These are phyloP conservation scores for Fagus crenata DNA, from an alignment of 306 rosid genomes.

Conservation along the genomic window DNA sequence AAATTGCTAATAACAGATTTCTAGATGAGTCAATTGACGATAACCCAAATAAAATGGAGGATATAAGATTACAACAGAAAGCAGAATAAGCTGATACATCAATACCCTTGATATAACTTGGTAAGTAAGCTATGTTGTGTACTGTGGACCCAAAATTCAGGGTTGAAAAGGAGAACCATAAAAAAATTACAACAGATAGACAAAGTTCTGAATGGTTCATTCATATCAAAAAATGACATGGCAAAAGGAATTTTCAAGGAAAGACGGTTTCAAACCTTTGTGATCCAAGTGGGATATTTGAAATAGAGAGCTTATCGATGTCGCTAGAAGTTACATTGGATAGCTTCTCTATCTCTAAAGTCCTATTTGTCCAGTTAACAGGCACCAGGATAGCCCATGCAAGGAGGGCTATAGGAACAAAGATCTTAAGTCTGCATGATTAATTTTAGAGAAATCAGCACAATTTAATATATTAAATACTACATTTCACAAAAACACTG, in stretches of 20 bases:
- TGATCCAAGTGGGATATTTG: conserved; percentile 56
- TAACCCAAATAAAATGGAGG: neutral
- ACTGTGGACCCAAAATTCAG: neutral
- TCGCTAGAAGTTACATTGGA: conserved; percentile 75
- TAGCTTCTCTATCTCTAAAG: conserved; percentile 22
- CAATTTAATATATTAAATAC: neutral
- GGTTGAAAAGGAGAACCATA: neutral
- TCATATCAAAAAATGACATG: neutral
- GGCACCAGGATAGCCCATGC: conserved; percentile 89
- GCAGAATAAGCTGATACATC: neutral
- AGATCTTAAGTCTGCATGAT: conserved; percentile 83
- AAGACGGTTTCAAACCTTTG: conserved; percentile 50
- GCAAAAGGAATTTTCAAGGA: conserved; percentile 10
- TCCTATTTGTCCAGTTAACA: conserved; percentile 61
- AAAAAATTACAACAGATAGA: neutral
- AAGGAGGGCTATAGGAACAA: conserved; percentile 80
- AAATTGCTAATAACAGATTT: neutral
- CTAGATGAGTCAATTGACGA: neutral
- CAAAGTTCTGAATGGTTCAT: neutral
- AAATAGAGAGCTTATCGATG: conserved; percentile 80
- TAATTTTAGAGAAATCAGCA: conserved; percentile 11
- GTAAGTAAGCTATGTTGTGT: neutral
- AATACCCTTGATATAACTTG: neutral
- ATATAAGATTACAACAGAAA: neutral
- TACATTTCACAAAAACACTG: conserved; percentile 1